Conservation (phyloP, 495 filamentous ascomycete genomes). For the Xylaria sp. region DNA sequence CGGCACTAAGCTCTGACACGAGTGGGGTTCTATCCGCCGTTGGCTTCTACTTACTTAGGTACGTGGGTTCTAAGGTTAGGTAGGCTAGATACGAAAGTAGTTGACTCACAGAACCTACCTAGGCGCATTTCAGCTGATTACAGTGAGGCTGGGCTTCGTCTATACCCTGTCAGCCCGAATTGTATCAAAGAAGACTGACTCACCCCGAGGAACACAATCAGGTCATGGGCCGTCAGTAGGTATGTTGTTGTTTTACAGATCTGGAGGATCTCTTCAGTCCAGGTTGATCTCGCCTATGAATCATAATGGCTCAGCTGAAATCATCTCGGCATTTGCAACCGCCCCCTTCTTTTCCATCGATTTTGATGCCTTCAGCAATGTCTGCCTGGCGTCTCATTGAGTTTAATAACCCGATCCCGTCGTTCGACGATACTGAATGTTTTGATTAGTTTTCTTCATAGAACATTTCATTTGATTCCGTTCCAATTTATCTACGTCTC, state of each 20-base stretch:
- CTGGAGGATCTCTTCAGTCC: background rate
- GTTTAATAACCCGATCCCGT: background rate
- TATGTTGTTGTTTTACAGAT: too few species aligned
- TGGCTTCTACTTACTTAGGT: background rate
- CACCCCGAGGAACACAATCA: constrained; percentile 14
- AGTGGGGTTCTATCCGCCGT: background rate
- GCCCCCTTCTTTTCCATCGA: background rate
- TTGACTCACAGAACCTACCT: too few species aligned
- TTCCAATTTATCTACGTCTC: background rate
- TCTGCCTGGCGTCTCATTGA: background rate
- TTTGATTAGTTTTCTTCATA: background rate
- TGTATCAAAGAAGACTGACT: constrained; percentile 1
- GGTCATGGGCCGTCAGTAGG: background rate
- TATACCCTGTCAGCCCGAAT: background rate
- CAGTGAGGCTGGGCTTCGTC: background rate
- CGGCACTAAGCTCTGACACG: constrained; percentile 4
- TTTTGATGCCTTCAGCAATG: background rate
- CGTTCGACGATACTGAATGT: background rate
- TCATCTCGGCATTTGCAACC: background rate
- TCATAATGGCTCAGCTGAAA: constrained; percentile 17
- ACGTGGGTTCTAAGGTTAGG: too few species aligned
- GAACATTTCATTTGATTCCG: background rate
- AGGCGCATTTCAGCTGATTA: background rate
- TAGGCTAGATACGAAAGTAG: too few species aligned
- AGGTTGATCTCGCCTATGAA: constrained; percentile 1